Evolutionary conservation across 75 land plant species (phyloP), one percentile per base, ranked within the genome.

Genomic region (Cryptomeria japonica): DNA sequence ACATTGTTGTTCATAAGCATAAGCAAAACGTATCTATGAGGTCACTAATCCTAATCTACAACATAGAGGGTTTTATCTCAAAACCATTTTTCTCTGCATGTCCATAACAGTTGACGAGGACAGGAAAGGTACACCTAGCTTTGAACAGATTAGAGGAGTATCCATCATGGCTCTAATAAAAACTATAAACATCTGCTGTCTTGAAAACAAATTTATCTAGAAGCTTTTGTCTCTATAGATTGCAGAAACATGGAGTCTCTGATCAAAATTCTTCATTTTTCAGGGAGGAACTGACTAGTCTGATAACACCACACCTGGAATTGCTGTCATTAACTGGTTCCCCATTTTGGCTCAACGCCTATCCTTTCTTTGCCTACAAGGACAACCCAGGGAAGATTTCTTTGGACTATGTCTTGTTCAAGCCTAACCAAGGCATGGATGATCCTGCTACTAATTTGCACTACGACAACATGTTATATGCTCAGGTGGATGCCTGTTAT

Each of bases 271-370:
- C n/a, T 64, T 64, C 70, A 64, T 64, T 64, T 25, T 64, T 64
- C n/a, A 64, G 70, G 70, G n/a, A 64, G 15, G 90, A 90, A 72
- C 77, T 94, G 31, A 18, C 73, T 16, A 38, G 34, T 0, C n/a
- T 88, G 32, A 90, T 97, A 83, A 51, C 61, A n/a, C 93, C 93
- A 14, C 78, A 92, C 3, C 85, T 97, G 32, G 84, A 87, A 46
- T 97, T 97, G 88, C 85, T 97, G 87, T 41, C 87, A 0, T 85
- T 39, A 9, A 96, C 97, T 0, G 87, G 90, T 13, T 38, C 94
- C 10, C 96, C 98, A 28, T 93, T 97, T 83, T 94, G 95, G 98
- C 92, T 97, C 78, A 97, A 97, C 80, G 94, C 93, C 31, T 97
- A 96, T 89, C 96, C 97, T 0, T 96, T 91, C 89, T 96, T 96